A percentile compares a stretch with the other conserved stretches of the same genome.
Conservation (phyloP, 169 alveolate species). For the Plasmodium falciparum region DNA sequence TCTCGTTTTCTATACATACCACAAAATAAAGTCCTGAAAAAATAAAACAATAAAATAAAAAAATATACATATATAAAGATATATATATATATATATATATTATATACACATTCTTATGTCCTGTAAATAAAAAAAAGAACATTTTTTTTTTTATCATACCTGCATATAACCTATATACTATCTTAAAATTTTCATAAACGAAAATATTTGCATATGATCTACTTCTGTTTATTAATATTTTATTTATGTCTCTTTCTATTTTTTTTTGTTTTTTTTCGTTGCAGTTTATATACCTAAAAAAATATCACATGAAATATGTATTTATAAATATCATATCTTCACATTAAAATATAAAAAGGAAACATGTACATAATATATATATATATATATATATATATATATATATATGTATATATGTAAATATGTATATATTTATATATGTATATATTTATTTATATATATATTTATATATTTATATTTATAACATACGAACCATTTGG, state of each 20-base stretch:
- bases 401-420: no score
- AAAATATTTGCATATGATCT: conserved; percentile 91
- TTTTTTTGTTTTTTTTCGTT: conserved; percentile 81
- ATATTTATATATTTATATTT: background rate
- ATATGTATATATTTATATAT: no score
- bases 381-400: no score
- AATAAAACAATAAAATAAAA: background rate
- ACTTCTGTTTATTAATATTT: conserved; percentile 88
- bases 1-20: conserved; percentile 92
- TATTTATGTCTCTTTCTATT: conserved; percentile 84
- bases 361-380: no score
- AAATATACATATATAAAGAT: background rate
- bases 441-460: background rate
- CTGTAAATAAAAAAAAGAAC: no score
- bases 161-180: conserved; percentile 93
- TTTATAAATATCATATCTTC: background rate
- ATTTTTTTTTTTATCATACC: conserved; percentile 25
- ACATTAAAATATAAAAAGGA: background rate
- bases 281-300: conserved; percentile 79
- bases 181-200: conserved; percentile 91
- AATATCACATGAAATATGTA: background rate
- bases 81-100: no score
- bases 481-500: conserved; percentile 86
- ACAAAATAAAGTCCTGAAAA: conserved; percentile 90
- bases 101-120: background rate